Percentiles rank a stretch among this genome's conserved stretches.
Conservation (phyloP, 768 basidiomycete species). For the Phlegmacium glaucopus region DNA sequence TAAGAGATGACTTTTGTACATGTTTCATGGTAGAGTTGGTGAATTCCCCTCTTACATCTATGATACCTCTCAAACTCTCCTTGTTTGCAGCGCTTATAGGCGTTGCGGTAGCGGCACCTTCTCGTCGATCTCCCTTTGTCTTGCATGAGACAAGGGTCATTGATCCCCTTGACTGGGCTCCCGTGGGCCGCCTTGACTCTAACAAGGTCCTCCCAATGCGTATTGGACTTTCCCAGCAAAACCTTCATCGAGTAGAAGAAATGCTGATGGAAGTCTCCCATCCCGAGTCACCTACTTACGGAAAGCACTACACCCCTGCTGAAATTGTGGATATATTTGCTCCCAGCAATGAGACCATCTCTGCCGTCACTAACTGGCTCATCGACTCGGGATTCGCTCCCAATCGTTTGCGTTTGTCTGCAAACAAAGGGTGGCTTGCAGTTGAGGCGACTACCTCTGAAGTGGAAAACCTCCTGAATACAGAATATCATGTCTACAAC, state of each 20-base stretch:
- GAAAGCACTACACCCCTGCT: conserved; percentile 44
- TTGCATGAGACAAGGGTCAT: conserved; percentile 25
- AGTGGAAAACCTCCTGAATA: conserved; percentile 37
- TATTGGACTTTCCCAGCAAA: conserved; percentile 44
- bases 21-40: background rate
- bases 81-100: no score
- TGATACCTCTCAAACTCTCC: conserved; percentile 6
- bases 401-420: conserved; percentile 34
- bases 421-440: conserved; percentile 39
- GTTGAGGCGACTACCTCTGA: conserved; percentile 39
- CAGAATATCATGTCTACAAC: conserved; percentile 45
- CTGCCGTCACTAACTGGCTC: conserved; percentile 43
- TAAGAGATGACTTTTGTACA: background rate
- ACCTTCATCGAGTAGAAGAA: conserved; percentile 42
- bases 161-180: conserved; percentile 24
- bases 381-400: conserved; percentile 34
- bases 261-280: conserved; percentile 46
- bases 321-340: conserved; percentile 44
- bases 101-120: conserved; percentile 13
- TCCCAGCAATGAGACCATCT: conserved; percentile 38
- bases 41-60: background rate
- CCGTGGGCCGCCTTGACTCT: conserved; percentile 18
- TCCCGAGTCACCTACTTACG: conserved; percentile 47
- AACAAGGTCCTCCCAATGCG: conserved; percentile 40
- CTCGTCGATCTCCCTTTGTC: conserved; percentile 19